A percentile compares a stretch with the other conserved stretches of the same genome.
Conservation (phyloP, 805 yeast species). For the Debaryomyces castellii region DNA sequence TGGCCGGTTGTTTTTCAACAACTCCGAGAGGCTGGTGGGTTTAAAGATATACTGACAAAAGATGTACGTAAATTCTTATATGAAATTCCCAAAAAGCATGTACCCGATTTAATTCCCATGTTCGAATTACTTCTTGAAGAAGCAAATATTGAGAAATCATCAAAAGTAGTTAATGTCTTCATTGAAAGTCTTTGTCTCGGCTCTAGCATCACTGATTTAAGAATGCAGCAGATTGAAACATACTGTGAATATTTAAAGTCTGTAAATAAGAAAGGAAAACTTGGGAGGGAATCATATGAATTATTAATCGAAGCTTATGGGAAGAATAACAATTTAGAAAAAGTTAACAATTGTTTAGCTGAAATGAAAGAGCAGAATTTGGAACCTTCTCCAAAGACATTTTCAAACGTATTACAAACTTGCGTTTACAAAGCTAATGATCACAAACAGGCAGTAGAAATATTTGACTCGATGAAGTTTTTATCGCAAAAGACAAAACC, state of each 20-base stretch:
- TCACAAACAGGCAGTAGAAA: conserved; percentile 61
- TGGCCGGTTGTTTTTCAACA: conserved; percentile 49
- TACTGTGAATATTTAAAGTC: conserved; percentile 25
- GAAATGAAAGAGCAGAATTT: conserved; percentile 38
- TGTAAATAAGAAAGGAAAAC: conserved; percentile 18
- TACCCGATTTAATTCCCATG: conserved; percentile 30
- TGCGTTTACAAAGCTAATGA: conserved; percentile 52
- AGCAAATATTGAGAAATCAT: conserved; percentile 29
- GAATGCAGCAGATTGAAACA: conserved; percentile 29
- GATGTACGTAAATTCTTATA: conserved; percentile 39
- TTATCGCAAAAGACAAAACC: conserved; percentile 67
- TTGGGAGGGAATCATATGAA: conserved; percentile 43
- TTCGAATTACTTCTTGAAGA: conserved; percentile 37
- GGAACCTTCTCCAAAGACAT: conserved; percentile 45
- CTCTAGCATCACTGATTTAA: conserved; percentile 15
- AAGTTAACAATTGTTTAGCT: conserved; percentile 35
- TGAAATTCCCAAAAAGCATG: conserved; percentile 40
- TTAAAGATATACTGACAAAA: conserved; percentile 24
- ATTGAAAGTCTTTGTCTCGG: conserved; percentile 35
- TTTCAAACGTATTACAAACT: conserved; percentile 59
- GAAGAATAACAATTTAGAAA: conserved; percentile 33
- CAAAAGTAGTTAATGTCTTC: conserved; percentile 34
- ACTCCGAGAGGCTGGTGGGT: conserved; percentile 34
- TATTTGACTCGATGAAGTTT: conserved; percentile 86
- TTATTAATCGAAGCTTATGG: conserved; percentile 47